Conservation (phyloP, 352 stramenopile genomes). For the Globisporangium uncinulatum region DNA sequence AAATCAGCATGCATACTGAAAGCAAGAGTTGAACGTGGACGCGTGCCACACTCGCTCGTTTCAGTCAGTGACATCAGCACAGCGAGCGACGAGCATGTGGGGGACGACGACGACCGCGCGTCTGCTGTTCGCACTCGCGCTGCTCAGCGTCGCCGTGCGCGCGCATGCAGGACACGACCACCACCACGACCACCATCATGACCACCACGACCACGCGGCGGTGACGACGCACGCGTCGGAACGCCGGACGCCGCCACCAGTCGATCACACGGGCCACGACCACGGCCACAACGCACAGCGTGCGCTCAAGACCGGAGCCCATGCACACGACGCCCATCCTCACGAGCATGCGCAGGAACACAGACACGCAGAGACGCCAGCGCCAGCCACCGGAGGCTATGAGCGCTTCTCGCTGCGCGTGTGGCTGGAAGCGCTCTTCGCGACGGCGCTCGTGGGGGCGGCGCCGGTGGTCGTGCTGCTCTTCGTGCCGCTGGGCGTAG, state of each 20-base stretch:
- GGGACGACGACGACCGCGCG: neutral
- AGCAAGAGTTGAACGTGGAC: neutral
- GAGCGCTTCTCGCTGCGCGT: slow-evolving; percentile 40
- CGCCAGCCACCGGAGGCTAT: slow-evolving; percentile 3
- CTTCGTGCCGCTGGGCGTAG: slow-evolving; percentile 58
- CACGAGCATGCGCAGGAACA: slow-evolving; percentile 17
- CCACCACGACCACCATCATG: slow-evolving; percentile 12
- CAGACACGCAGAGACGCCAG: slow-evolving; percentile 7
- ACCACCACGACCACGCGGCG: slow-evolving; percentile 3
- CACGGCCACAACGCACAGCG: slow-evolving; percentile 2
- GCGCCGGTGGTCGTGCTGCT: slow-evolving; percentile 66
- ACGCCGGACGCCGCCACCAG: neutral
- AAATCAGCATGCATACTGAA: neutral
- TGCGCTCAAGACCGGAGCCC: slow-evolving; percentile 3
- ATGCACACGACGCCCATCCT: slow-evolving; percentile 17
- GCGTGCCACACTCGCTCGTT: neutral
- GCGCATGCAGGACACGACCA: slow-evolving; percentile 18
- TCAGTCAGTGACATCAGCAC: neutral
- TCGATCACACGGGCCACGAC: slow-evolving; percentile 10
- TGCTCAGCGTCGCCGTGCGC: neutral
- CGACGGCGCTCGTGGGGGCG: slow-evolving; percentile 64
- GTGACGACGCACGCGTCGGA: slow-evolving; percentile 1
- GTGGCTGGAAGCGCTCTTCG: slow-evolving; percentile 61
- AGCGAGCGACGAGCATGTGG: neutral
- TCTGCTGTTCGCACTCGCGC: slow-evolving; percentile 1